Base-by-base conservation (phyloP, 2,329 filamentous ascomycete species). In the Fusarium nelsonii region DNA sequence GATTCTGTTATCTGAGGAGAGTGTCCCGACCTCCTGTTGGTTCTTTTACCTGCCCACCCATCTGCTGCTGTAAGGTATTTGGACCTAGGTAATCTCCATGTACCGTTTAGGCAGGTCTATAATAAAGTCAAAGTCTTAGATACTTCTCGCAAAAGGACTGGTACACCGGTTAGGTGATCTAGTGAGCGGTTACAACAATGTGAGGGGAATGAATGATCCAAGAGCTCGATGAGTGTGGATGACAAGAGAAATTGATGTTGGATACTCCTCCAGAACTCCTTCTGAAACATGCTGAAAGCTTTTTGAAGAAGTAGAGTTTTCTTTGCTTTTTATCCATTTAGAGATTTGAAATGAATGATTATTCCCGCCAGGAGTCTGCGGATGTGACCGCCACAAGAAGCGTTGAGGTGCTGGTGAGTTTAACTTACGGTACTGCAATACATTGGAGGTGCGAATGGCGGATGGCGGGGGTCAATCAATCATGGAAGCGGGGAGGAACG, bases 321-420 rank as follows among this genome's bases (percentile, higher is more conserved):
- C 23, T 23, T 23, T 23, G 23, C 23, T 23, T 23, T 50, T 28
- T 39, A 16, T 40, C 39, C 14, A n/a, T 30, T 40, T n/a, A 51
- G 10, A 40, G n/a, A 15, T n/a, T 36, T 11, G 11, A 34, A 39
- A n/a, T 6, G 18, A 39, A 36, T 43, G 16, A 16, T 14, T 12
- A 48, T 12, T 33, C 37, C 30, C 23, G 11, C 23, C 41, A 20
- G 23, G 26, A 49, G 36, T 26, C 32, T 60, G 12, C 26, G 32
- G 53, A 50, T 39, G 6, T 23, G 43, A 57, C 48, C 53, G 20
- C 48, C 60, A 65, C 30, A 51, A 34, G 60, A 54, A 26, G 33
- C 15, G 34, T 41, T 23, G 36, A 41, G 50, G 33, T 58, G 49
- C 53, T 34, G 18, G 28, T 32, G 34, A 64, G 30, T n/a, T 59